These are phyloP conservation scores for Tinospora cordifolia DNA, from an alignment of 164 flowering plant species.

Conservation along the genomic window DNA sequence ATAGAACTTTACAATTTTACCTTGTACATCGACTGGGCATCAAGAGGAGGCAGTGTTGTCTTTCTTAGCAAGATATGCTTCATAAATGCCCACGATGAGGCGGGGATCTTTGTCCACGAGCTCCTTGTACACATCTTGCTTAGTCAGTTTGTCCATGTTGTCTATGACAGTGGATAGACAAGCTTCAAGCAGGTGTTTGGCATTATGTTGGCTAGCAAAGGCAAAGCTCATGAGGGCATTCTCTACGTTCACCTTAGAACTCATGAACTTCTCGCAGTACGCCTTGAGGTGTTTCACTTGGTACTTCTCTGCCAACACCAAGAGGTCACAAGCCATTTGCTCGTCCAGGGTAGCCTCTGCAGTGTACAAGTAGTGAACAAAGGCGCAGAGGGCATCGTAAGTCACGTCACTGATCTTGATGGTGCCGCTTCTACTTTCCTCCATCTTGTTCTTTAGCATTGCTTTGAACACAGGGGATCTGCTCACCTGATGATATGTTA, in stretches of 20 bases:
- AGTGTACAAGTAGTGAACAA: constrained; percentile 68
- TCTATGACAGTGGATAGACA: constrained; percentile 52
- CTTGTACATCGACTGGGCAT: no score
- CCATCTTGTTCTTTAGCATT: constrained; percentile 88
- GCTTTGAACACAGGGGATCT: constrained; percentile 89
- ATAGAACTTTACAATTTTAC: no score
- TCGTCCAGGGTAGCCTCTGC: constrained; percentile 78
- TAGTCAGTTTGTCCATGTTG: constrained; percentile 68
- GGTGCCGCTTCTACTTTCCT: constrained; percentile 73
- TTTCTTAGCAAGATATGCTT: constrained; percentile 59
- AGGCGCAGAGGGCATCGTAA: constrained; percentile 59
- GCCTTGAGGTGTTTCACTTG: constrained; percentile 77
- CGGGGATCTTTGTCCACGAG: constrained; percentile 79
- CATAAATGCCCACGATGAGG: constrained; percentile 74
- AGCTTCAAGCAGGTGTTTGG: constrained; percentile 51
- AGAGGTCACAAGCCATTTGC: constrained; percentile 61
- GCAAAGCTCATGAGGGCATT: constrained; percentile 54
- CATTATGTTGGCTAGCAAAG: constrained; percentile 82
- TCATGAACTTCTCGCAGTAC: constrained; percentile 64
- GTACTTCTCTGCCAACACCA: constrained; percentile 77
- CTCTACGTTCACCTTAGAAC: constrained; percentile 63
- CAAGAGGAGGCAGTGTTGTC: not conserved
- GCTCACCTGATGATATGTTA: constrained; percentile 35
- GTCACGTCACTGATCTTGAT: constrained; percentile 70
- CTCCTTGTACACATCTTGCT: constrained; percentile 59